These are phyloP conservation scores for Chalciporus chontae DNA, from an alignment of 768 basidiomycete species.

Conservation along the genomic window DNA sequence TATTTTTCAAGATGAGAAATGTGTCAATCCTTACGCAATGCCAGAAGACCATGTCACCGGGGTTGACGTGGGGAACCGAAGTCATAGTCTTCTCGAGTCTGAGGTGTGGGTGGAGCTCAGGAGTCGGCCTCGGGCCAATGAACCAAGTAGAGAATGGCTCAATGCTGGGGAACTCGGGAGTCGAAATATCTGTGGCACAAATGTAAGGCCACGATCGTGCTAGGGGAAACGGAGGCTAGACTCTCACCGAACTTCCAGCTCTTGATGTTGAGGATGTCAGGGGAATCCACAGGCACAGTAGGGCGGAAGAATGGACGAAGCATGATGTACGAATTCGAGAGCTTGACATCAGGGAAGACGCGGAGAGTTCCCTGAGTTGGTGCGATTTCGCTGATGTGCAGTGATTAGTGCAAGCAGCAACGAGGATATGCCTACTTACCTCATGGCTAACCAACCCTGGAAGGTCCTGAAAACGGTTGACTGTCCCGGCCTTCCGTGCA, in stretches of 20 bases:
- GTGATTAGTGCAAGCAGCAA: neutral
- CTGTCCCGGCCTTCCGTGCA: conserved; percentile 58
- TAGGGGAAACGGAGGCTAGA: conserved; percentile 20
- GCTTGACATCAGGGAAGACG: conserved; percentile 62
- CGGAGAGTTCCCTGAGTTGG: conserved; percentile 67
- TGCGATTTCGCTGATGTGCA: conserved; percentile 48
- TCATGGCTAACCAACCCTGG: conserved; percentile 77
- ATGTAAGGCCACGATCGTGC: conserved; percentile 8
- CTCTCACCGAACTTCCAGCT: conserved; percentile 50
- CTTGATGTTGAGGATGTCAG: conserved; percentile 43
- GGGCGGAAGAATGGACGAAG: conserved; percentile 77
- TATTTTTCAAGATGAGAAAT: neutral
- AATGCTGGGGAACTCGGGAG: conserved; percentile 53
- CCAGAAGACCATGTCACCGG: conserved; percentile 81
- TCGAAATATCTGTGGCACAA: conserved; percentile 39
- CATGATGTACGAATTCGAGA: conserved; percentile 70
- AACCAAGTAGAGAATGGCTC: conserved; percentile 19
- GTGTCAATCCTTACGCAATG: conserved; percentile 45
- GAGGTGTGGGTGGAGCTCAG: conserved; percentile 63
- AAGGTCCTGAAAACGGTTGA: conserved; percentile 58
- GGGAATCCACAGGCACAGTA: conserved; percentile 35
- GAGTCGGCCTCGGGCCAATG: conserved; percentile 45
- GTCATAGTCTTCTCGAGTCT: conserved; percentile 62
- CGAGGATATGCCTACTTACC: conserved; percentile 33
- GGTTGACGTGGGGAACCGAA: conserved; percentile 64